phyloP scores from a whole-genome alignment of 306 rosid species.

The Aeschynomene evenia region DNA sequence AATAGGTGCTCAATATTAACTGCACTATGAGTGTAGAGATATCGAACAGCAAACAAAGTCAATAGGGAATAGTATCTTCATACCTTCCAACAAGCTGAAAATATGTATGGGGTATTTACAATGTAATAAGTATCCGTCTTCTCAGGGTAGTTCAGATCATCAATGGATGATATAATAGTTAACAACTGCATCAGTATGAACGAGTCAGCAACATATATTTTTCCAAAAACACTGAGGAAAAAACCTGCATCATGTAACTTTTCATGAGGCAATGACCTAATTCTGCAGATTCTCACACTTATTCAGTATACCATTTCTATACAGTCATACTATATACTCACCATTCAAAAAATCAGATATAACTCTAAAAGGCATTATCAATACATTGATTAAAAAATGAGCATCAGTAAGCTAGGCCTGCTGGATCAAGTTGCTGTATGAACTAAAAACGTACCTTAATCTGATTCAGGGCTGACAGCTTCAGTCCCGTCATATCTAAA shows the following conservation, averaged over 20 bases:
- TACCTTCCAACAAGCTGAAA: conserved; percentile 99
- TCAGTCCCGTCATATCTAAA: conserved; percentile 94
- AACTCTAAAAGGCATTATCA: neutral
- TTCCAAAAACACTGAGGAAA: neutral
- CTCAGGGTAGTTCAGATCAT: conserved; percentile 96
- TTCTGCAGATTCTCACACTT: neutral
- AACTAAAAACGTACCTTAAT: conserved; percentile 63
- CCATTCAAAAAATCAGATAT: conserved; percentile 4
- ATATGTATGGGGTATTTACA: conserved; percentile 81
- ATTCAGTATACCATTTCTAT: conserved; percentile 8
- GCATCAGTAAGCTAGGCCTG: neutral
- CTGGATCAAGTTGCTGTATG: conserved; percentile 8
- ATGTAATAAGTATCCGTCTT: conserved; percentile 80
- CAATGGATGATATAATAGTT: conserved; percentile 79
- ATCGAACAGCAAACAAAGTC: conserved; percentile 10
- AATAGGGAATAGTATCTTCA: conserved; percentile 31
- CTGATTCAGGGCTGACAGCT: conserved; percentile 83
- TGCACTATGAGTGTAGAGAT: conserved; percentile 5
- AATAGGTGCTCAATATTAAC: conserved; percentile 18
- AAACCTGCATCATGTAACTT: neutral
- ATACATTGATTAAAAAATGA: conserved; percentile 17
- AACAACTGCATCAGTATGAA: conserved; percentile 60
- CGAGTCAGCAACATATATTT: conserved; percentile 18
- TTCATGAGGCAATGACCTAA: neutral
- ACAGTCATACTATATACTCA: conserved; percentile 17